Conservation (phyloP, 2,329 filamentous ascomycete genomes). For the Cladosporium sp. region DNA sequence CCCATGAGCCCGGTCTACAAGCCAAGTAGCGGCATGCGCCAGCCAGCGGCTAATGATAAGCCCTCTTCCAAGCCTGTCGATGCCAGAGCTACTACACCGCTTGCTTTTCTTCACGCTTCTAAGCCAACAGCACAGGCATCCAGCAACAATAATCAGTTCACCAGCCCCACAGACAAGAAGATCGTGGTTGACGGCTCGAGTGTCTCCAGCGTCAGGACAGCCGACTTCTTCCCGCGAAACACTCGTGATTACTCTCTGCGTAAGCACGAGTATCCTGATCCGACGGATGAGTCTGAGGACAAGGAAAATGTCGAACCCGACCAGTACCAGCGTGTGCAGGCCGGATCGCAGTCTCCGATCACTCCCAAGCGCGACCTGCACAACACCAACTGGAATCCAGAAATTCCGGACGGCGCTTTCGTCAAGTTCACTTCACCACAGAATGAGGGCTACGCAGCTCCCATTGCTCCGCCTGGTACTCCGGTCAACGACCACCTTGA, state of each 20-base stretch:
- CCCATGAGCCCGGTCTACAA: slow-evolving; percentile 35
- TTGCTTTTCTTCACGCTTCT: background rate
- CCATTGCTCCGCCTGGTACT: slow-evolving; percentile 24
- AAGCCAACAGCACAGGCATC: background rate
- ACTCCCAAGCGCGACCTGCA: slow-evolving; percentile 19
- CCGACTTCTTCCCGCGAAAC: slow-evolving; percentile 35
- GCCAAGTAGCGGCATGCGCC: slow-evolving; percentile 18
- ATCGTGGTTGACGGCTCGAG: slow-evolving; percentile 27
- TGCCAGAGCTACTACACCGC: background rate
- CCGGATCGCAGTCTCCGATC: slow-evolving; percentile 10
- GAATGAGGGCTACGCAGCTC: slow-evolving; percentile 12
- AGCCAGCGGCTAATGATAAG: background rate
- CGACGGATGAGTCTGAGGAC: slow-evolving; percentile 13
- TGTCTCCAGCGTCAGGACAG: slow-evolving; percentile 32
- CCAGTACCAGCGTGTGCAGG: background rate
- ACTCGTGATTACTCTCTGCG: slow-evolving; percentile 31
- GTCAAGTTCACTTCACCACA: slow-evolving; percentile 6
- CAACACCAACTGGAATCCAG: slow-evolving; percentile 19
- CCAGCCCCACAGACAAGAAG: slow-evolving; percentile 15
- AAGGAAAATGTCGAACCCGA: slow-evolving; percentile 17
- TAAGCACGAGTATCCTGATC: slow-evolving; percentile 24
- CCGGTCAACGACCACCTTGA: slow-evolving; percentile 15
- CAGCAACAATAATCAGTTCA: slow-evolving; percentile 8
- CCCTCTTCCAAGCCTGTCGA: background rate
- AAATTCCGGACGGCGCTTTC: slow-evolving; percentile 13